Evolutionary conservation across 306 rosid genomes (phyloP).

Genomic region (Mimosa pudica): DNA sequence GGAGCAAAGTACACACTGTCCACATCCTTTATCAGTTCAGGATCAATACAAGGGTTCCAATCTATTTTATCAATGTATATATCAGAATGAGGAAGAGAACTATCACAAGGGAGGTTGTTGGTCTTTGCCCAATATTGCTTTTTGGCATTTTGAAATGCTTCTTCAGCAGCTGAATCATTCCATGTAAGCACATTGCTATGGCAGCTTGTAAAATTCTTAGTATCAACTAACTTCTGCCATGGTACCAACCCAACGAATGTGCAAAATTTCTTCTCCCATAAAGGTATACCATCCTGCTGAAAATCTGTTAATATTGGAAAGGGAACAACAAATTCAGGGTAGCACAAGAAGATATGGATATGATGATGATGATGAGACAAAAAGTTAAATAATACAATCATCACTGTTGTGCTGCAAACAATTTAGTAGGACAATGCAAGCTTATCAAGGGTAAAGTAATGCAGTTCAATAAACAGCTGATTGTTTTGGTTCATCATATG

Average conservation of each 20-base stretch:
- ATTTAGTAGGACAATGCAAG: neutral
- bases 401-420: neutral
- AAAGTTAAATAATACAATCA: conserved; percentile 20
- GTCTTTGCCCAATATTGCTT: conserved; percentile 62
- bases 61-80: conserved; percentile 62
- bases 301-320: conserved; percentile 42
- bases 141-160: conserved; percentile 77
- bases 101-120: conserved; percentile 50
- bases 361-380: neutral
- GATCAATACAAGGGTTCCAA: conserved; percentile 70
- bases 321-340: neutral
- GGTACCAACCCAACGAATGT: conserved; percentile 60
- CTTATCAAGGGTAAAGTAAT: conserved; percentile 14
- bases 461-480: conserved; percentile 15
- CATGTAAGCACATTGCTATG: conserved; percentile 58
- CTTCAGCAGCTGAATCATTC: conserved; percentile 79
- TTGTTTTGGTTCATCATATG: neutral
- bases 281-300: conserved; percentile 72
- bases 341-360: neutral
- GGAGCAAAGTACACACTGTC: conserved; percentile 49
- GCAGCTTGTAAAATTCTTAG: conserved; percentile 51
- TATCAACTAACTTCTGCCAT: conserved; percentile 74
- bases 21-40: conserved; percentile 65
- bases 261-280: conserved; percentile 88
- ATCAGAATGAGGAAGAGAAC: conserved; percentile 57